Conservation (phyloP, 371 early-diverging fungal species). For the Lichtheimia corymbifera region DNA sequence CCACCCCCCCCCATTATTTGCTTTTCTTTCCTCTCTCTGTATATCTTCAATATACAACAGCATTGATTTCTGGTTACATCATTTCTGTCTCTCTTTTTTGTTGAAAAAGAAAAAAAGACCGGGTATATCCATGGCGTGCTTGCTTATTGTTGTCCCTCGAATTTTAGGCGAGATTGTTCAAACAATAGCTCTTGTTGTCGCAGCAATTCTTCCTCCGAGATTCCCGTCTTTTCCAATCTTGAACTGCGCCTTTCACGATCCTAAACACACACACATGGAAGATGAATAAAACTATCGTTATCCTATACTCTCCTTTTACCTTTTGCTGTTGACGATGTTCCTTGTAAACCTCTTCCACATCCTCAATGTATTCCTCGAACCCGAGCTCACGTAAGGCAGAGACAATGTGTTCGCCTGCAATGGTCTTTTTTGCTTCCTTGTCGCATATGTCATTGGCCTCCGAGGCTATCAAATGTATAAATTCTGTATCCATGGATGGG, state of each 20-base stretch:
- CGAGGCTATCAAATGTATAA: constrained; percentile 90
- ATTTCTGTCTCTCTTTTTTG: too few relatives aligned
- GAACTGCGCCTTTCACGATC: constrained; percentile 87
- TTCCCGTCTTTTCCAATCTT: constrained; percentile 85
- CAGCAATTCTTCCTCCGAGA: constrained; percentile 89
- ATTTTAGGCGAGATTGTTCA: constrained; percentile 82
- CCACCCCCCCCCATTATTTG: too few relatives aligned
- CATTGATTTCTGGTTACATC: too few relatives aligned
- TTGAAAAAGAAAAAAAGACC: too few relatives aligned
- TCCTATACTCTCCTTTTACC: constrained; percentile 23
- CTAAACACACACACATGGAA: constrained; percentile 45
- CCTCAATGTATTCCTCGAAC: constrained; percentile 88
- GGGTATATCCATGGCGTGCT: too few relatives aligned
- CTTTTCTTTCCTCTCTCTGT: too few relatives aligned
- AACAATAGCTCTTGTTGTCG: constrained; percentile 91
- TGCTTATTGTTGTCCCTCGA: constrained; percentile 59
- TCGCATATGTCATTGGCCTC: constrained; percentile 98
- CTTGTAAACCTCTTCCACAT: constrained; percentile 85
- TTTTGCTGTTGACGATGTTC: constrained; percentile 90
- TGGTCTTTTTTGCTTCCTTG: constrained; percentile 97
- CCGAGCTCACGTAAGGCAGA: constrained; percentile 91
- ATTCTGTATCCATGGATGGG: constrained; percentile 57
- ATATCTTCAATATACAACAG: too few relatives aligned
- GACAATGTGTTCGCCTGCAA: constrained; percentile 96
- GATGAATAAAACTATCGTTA: background rate